These are phyloP conservation scores for Williopsis jadinii DNA, from an alignment of 1,139 yeast species.

Conservation along the genomic window DNA sequence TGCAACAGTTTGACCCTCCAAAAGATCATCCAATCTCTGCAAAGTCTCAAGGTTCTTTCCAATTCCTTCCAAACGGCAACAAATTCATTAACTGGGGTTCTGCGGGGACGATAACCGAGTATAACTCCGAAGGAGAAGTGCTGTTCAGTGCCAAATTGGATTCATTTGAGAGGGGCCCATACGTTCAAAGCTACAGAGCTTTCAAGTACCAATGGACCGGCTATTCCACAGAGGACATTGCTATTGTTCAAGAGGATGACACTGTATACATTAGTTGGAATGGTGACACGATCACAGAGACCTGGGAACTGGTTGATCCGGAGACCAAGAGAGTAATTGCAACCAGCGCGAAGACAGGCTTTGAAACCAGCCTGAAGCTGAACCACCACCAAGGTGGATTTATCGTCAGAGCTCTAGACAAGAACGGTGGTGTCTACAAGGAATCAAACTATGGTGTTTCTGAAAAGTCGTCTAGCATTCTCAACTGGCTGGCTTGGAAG, in stretches of 20 bases:
- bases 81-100: constrained; percentile 37
- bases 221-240: constrained; percentile 29
- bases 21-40: constrained; percentile 25
- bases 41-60: constrained; percentile 35
- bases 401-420: not conserved
- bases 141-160: constrained; percentile 33
- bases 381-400: not conserved
- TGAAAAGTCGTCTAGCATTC: not conserved
- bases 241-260: constrained; percentile 15
- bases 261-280: not conserved
- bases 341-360: not conserved
- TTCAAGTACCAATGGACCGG: constrained; percentile 34
- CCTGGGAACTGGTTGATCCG: not conserved
- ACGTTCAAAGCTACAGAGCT: constrained; percentile 32
- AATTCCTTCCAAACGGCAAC: constrained; percentile 31
- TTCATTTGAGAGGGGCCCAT: constrained; percentile 25
- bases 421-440: not conserved
- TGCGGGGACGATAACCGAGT: constrained; percentile 33
- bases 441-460: not conserved
- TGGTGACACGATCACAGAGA: not conserved
- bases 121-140: constrained; percentile 24
- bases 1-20: constrained; percentile 25
- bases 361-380: not conserved
- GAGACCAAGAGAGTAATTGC: not conserved
- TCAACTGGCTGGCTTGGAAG: not conserved